phyloP scores from a whole-genome alignment of 345 rosid species.

The Passiflora organensis region DNA sequence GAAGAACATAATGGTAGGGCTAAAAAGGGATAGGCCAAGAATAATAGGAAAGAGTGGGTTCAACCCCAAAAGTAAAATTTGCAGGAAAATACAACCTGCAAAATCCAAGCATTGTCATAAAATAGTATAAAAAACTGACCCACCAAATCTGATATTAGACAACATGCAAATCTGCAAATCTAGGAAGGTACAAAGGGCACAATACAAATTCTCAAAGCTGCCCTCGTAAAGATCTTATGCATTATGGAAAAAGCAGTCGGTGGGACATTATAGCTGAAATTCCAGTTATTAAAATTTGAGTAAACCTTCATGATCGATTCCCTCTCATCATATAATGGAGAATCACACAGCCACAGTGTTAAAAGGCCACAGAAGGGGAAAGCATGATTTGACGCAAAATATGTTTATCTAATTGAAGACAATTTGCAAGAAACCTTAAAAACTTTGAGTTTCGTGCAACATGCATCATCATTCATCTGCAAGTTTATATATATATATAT shows the following conservation, averaged over 20 bases:
- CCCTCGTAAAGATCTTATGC: conserved; percentile 29
- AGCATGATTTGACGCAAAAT: conserved; percentile 11
- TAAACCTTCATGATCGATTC: background rate
- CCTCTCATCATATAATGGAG: background rate
- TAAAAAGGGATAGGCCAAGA: too few species aligned
- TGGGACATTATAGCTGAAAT: background rate
- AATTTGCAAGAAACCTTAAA: conserved; percentile 31
- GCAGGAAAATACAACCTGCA: too few species aligned
- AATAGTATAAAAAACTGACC: conserved; percentile 29
- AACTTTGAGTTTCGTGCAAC: conserved; percentile 17
- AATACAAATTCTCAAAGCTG: conserved; percentile 28
- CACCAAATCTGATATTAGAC: conserved; percentile 35
- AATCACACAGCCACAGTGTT: background rate
- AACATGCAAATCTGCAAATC: conserved; percentile 39
- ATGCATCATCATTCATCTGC: too few species aligned
- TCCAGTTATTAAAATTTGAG: background rate
- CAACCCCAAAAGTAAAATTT: too few species aligned
- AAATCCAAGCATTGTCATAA: background rate
- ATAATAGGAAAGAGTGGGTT: too few species aligned
- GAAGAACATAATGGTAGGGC: too few species aligned
- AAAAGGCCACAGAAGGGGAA: conserved; percentile 1
- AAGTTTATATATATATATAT: background rate
- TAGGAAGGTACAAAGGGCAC: conserved; percentile 19
- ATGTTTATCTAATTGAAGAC: background rate
- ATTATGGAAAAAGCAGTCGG: conserved; percentile 9